A percentile compares a stretch with the other conserved stretches of the same genome.
Evolutionary conservation across 306 rosid species (phyloP).

Genomic region (Luffa aegyptiaca): DNA sequence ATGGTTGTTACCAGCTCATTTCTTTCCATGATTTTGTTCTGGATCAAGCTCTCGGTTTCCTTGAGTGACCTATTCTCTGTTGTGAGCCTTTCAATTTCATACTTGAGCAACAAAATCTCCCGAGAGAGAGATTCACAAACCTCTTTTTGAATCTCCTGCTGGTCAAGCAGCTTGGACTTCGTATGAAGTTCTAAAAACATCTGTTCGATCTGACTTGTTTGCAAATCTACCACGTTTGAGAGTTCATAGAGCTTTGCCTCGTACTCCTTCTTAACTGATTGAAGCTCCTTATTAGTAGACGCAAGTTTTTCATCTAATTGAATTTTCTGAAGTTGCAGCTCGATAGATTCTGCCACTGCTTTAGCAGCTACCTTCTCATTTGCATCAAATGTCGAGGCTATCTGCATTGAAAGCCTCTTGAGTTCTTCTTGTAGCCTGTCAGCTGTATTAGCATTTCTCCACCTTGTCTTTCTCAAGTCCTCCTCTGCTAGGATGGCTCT

Average conservation of each 20-base stretch:
- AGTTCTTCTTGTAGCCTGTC: conserved; percentile 91
- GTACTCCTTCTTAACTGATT: conserved; percentile 30
- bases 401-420: conserved; percentile 59
- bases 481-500: conserved; percentile 91
- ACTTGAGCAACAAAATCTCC: conserved; percentile 39
- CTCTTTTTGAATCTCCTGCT: conserved; percentile 42
- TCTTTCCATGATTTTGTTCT: conserved; percentile 41
- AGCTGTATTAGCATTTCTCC: conserved; percentile 62
- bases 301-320: conserved; percentile 48
- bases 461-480: conserved; percentile 54
- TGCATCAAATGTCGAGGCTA: conserved; percentile 74
- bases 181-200: conserved; percentile 48
- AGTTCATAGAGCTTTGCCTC: conserved; percentile 40
- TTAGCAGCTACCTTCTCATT: conserved; percentile 74
- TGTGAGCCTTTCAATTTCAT: conserved; percentile 48
- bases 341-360: conserved; percentile 64
- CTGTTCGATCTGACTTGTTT: conserved; percentile 37
- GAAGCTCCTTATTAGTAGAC: conserved; percentile 45
- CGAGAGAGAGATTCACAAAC: conserved; percentile 34
- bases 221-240: conserved; percentile 36
- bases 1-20: conserved; percentile 40
- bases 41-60: conserved; percentile 42
- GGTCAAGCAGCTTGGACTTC: conserved; percentile 49
- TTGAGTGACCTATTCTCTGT: conserved; percentile 33
- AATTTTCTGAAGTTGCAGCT: conserved; percentile 45